A percentile compares a stretch with the other conserved stretches of the same genome.
Conservation (phyloP, 441 rosid genomes). For the Croton laevigatus region DNA sequence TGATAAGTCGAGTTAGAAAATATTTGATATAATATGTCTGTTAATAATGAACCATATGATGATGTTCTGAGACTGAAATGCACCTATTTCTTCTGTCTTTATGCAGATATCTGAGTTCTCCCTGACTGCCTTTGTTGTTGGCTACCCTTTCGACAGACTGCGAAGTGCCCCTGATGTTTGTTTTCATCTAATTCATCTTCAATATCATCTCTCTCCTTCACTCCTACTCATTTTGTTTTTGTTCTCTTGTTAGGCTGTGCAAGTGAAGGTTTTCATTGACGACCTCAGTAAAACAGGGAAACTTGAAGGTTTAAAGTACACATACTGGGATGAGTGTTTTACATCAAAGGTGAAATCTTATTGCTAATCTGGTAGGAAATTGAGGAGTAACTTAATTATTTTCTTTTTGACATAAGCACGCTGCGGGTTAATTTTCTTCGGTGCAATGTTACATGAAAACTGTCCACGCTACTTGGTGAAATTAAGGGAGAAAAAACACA, state of each 20-base stretch:
- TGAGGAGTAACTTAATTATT: not conserved
- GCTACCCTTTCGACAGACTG: constrained; percentile 53
- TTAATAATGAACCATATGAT: constrained; percentile 8
- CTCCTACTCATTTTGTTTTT: constrained; percentile 12
- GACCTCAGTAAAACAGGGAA: constrained; percentile 61
- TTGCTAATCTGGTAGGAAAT: constrained; percentile 7
- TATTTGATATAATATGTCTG: not conserved
- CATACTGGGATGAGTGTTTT: constrained; percentile 78
- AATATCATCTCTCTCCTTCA: constrained; percentile 5
- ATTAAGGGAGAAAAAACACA: not conserved
- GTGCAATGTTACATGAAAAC: not conserved
- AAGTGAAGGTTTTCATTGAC: constrained; percentile 62
- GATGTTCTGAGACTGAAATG: constrained; percentile 2
- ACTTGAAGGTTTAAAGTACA: constrained; percentile 59
- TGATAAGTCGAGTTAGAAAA: not conserved
- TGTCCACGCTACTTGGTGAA: not conserved
- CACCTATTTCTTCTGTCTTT: constrained; percentile 10
- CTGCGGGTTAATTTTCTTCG: not conserved
- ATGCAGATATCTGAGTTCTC: constrained; percentile 65
- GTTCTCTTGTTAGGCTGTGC: constrained; percentile 44
- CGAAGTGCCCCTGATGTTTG: constrained; percentile 42
- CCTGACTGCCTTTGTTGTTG: constrained; percentile 69
- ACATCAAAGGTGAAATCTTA: constrained; percentile 65
- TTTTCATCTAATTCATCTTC: constrained; percentile 10
- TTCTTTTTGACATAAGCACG: constrained; percentile 1